phyloP scores from a whole-genome alignment of 169 alveolate species.

The Eimeria acervulina region DNA sequence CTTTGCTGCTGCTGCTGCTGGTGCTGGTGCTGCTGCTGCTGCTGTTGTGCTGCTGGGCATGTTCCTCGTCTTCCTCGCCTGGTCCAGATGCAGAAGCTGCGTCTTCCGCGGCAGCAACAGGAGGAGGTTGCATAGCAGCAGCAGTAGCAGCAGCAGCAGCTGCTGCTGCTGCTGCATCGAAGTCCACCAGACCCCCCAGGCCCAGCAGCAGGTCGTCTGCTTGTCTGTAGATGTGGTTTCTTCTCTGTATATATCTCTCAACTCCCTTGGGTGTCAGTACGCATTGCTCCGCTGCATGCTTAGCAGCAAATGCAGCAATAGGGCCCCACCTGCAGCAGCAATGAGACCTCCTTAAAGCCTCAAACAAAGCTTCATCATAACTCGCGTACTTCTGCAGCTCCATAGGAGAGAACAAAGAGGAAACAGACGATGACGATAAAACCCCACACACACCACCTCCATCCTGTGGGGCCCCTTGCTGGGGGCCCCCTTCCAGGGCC shows the following conservation, averaged over 20 bases:
- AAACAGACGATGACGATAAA: background rate
- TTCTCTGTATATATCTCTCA: background rate
- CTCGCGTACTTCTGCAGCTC: constrained; percentile 7
- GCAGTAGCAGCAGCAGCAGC: constrained; percentile 59
- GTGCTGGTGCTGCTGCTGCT: constrained; percentile 24
- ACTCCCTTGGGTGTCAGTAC: constrained; percentile 38
- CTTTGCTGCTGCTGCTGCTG: constrained; percentile 51
- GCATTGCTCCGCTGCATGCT: constrained; percentile 45
- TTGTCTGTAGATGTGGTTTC: constrained; percentile 25
- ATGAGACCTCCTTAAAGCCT: background rate
- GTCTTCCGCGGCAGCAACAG: background rate
- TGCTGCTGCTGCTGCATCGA: constrained; percentile 62
- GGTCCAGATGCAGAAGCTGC: background rate
- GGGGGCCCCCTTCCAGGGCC: background rate
- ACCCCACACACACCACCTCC: background rate
- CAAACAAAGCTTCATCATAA: constrained; percentile 54
- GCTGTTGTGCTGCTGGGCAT: background rate
- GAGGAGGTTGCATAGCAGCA: background rate
- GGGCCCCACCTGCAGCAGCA: constrained; percentile 52
- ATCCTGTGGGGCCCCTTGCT: background rate
- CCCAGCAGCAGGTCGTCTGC: constrained; percentile 34
- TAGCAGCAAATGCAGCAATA: constrained; percentile 47
- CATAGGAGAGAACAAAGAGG: background rate
- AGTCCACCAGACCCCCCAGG: constrained; percentile 41
- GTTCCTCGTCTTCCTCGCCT: background rate